Base-by-base conservation (phyloP, 208 protist species). In the Crithidia fasciculata region DNA sequence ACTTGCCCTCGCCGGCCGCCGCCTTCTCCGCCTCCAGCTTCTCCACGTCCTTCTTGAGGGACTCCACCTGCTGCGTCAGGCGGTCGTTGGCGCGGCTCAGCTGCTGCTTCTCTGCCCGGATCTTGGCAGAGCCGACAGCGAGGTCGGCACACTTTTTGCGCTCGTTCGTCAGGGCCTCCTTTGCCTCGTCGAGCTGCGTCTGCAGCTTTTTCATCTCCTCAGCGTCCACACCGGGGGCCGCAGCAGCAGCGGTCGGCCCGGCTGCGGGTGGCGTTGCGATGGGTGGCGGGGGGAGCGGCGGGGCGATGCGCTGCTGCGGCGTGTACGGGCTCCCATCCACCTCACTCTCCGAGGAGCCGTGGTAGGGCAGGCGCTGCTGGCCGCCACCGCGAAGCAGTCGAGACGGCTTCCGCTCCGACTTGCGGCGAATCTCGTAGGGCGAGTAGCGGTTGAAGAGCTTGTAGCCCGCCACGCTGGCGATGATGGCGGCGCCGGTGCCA, bases 361-460 rank as follows among this genome's bases (percentile, higher is more conserved):
- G 65, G 63, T 40, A n/a, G 6, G 12, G 40, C 7, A 56, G 3
- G 3, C 69, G 69, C 39, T 43, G 56, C 4, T 63, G 69, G 8
- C 41, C 41, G 12, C 47, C 44, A 3, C 63, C 52, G 7, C 55
- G 76, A 40, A 70, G 16, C 36, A 10, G n/a, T 54, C 52, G 58
- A 41, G 70, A 36, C 64, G 63, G 16, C 56, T 71, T 79, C 65
- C 75, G 59, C 41, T 91, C 83, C 5, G 72, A 76, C 66, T 93
- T 96, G 43, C 88, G 87, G 39, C 89, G 83, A 39, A 96, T 70
- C 70, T 96, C 91, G 73, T 89, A 94, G 16, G 91, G 89, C 4
- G 89, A 94, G 75, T 92, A 96, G 39, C 74, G 69, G 60, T 88
- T 74, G 73, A 94, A 93, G 56, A 89, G 76, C 62, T 92, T 94